Conservation (phyloP, 495 filamentous ascomycete species). For the Filosporella fistucella region DNA sequence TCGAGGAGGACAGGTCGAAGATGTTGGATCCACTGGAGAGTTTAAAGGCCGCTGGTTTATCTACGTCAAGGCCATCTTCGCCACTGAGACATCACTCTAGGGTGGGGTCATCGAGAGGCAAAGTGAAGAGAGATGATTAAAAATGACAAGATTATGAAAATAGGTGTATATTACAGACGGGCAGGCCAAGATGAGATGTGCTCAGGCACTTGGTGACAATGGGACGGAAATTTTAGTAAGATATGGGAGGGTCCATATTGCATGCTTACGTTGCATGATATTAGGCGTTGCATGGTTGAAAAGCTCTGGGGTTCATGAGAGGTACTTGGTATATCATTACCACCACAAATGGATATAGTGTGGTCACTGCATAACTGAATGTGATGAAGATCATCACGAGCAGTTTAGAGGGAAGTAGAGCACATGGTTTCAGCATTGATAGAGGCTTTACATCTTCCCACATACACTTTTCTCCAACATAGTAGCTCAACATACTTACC, state of each 20-base stretch:
- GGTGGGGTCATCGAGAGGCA: slow-evolving; percentile 22
- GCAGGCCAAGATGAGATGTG: slow-evolving; percentile 1
- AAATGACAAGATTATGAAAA: neutral
- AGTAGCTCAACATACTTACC: too few species aligned
- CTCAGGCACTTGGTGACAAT: slow-evolving; percentile 2
- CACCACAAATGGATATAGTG: neutral
- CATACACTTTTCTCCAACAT: too few species aligned
- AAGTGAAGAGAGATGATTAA: slow-evolving; percentile 24
- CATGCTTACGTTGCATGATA: slow-evolving; percentile 2
- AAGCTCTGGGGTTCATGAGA: slow-evolving; percentile 1
- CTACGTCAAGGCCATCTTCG: slow-evolving; percentile 21
- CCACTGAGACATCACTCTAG: slow-evolving; percentile 26
- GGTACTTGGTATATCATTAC: slow-evolving; percentile 6
- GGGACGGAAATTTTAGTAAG: slow-evolving; percentile 3
- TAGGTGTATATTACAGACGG: neutral
- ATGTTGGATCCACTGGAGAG: slow-evolving; percentile 14
- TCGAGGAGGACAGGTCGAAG: slow-evolving; percentile 15
- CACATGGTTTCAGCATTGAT: too few species aligned
- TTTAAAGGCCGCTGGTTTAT: slow-evolving; percentile 18
- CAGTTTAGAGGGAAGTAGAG: too few species aligned
- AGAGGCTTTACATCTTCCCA: too few species aligned
- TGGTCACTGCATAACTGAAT: neutral
- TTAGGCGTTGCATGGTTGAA: slow-evolving; percentile 8
- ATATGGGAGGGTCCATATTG: slow-evolving; percentile 8
- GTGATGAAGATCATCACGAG: neutral